phyloP scores from a whole-genome alignment of 1,284 basidiomycete genomes.

The Paramarasmius palmivorus region DNA sequence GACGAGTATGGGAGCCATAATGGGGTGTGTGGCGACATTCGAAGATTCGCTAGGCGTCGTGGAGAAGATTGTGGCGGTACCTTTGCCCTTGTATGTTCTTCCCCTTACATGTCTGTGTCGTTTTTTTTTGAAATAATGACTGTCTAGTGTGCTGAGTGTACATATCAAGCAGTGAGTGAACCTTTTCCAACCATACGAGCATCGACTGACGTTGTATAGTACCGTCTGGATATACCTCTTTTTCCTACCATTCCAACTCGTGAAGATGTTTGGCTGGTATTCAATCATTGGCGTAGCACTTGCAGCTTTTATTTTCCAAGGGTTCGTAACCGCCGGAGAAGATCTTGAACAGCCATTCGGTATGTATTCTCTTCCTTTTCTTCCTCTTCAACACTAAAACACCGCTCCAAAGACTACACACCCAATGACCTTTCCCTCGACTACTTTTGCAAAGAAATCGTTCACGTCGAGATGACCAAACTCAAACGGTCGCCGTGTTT shows the following conservation, averaged over 20 bases:
- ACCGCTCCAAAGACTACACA: not conserved
- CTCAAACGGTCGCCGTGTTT: not conserved
- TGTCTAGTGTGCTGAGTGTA: conserved; percentile 50
- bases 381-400: not conserved
- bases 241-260: conserved; percentile 71
- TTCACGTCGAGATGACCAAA: not conserved
- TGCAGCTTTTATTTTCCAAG: conserved; percentile 67
- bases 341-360: conserved; percentile 73
- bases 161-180: conserved; percentile 52
- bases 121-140: conserved; percentile 7
- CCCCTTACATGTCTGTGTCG: conserved; percentile 2
- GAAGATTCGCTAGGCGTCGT: conserved; percentile 48
- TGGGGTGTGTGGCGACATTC: conserved; percentile 46
- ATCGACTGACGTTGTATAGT: conserved; percentile 28
- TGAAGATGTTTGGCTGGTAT: conserved; percentile 56
- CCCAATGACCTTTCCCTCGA: not conserved
- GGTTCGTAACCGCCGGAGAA: conserved; percentile 64
- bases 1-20: conserved; percentile 50
- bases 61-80: conserved; percentile 55
- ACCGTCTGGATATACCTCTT: conserved; percentile 74
- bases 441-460: not conserved
- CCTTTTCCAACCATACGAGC: not conserved
- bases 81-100: conserved; percentile 57
- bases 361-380: conserved; percentile 25
- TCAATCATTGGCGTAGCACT: conserved; percentile 61